phyloP scores from a whole-genome alignment of 352 stramenopile genomes.

The Globisporangium iwayamae region DNA sequence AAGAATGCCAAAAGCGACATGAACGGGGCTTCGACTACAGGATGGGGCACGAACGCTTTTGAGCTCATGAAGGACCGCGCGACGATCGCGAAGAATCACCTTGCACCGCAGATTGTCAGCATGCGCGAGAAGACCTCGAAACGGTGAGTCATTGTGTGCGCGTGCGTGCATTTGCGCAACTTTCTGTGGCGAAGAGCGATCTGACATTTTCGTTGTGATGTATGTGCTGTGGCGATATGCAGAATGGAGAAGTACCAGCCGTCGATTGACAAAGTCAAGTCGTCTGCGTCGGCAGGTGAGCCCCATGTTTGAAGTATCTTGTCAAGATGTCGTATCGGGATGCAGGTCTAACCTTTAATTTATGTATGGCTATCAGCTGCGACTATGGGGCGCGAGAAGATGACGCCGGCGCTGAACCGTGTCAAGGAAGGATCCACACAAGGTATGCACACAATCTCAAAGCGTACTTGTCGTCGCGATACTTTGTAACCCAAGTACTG shows the following conservation, averaged over 20 bases:
- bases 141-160: constrained; percentile 17
- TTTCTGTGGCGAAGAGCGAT: neutral
- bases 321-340: neutral
- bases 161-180: neutral
- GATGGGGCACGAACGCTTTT: constrained; percentile 31
- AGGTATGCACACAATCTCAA: constrained; percentile 12
- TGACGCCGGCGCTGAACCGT: constrained; percentile 49
- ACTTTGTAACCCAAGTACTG: neutral
- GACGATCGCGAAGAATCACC: constrained; percentile 48
- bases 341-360: neutral
- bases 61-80: constrained; percentile 52
- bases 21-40: neutral
- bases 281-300: constrained; percentile 61
- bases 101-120: constrained; percentile 43
- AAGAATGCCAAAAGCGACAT: constrained; percentile 8
- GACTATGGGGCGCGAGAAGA: constrained; percentile 34
- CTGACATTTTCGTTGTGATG: neutral
- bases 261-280: constrained; percentile 69
- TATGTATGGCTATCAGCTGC: constrained; percentile 25
- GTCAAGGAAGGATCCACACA: constrained; percentile 76
- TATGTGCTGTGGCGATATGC: neutral
- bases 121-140: constrained; percentile 60
- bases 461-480: neutral
- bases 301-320: neutral
- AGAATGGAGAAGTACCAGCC: constrained; percentile 75